Evolutionary conservation across 2,329 filamentous ascomycete species (phyloP).

Genomic region (Paradendryphiella salina): DNA sequence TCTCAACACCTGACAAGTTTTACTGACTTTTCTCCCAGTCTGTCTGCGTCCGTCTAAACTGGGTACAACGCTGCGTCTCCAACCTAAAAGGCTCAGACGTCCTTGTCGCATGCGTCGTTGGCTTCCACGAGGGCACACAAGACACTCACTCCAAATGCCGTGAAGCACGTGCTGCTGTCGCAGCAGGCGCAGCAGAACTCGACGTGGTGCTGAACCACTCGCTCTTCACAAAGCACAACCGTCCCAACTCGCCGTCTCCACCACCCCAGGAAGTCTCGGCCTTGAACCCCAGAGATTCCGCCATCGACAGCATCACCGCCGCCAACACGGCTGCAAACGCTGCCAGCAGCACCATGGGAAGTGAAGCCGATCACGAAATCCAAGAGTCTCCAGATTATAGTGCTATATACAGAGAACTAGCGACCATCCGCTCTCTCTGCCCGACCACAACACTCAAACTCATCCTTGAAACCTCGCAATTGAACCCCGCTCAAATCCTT

Average conservation of each 20-base stretch:
- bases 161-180: constrained; percentile 56
- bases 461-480: constrained; percentile 62
- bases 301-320: constrained; percentile 41
- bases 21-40: constrained; percentile 44
- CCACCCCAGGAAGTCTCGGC: constrained; percentile 1
- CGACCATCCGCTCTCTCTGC: constrained; percentile 55
- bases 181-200: constrained; percentile 58
- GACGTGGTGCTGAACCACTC: constrained; percentile 63
- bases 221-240: constrained; percentile 47
- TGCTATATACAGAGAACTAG: constrained; percentile 58
- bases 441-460: constrained; percentile 55
- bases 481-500: constrained; percentile 55
- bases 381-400: constrained; percentile 48
- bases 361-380: constrained; percentile 21
- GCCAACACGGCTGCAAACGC: constrained; percentile 38
- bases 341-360: constrained; percentile 14
- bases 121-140: constrained; percentile 63
- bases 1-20: neutral
- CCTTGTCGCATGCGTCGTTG: constrained; percentile 61
- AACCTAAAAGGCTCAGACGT: constrained; percentile 55
- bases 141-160: constrained; percentile 55
- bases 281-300: constrained; percentile 28
- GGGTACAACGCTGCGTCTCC: constrained; percentile 55
- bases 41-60: constrained; percentile 61
- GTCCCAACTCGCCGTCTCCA: neutral